Evolutionary conservation across 2,329 filamentous ascomycete genomes (phyloP).

Genomic region (Lizonia empirigonia): DNA sequence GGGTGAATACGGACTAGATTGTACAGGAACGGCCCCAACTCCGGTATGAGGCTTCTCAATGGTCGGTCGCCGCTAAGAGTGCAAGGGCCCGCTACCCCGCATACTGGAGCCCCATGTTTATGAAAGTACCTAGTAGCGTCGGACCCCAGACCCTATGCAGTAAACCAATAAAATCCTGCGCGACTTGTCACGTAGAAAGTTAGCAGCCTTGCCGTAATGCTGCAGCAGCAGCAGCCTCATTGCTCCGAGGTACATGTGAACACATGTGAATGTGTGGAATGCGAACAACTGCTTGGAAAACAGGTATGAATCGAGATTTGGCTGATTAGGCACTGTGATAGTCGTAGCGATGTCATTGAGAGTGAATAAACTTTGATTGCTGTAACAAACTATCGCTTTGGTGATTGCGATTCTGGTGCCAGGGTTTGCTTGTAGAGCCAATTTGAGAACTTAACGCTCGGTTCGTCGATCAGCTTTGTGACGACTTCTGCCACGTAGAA

Average conservation of each 20-base stretch:
- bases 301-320: background rate
- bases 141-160: slow-evolving; percentile 2
- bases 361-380: background rate
- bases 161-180: slow-evolving; percentile 9
- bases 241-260: slow-evolving; percentile 3
- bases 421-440: slow-evolving; percentile 62
- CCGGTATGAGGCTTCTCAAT: background rate
- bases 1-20: background rate
- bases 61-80: slow-evolving; percentile 4
- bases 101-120: slow-evolving; percentile 1
- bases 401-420: slow-evolving; percentile 20
- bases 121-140: slow-evolving; percentile 8
- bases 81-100: slow-evolving; percentile 16
- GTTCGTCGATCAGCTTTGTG: slow-evolving; percentile 52
- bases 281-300: background rate
- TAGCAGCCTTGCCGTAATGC: slow-evolving; percentile 1
- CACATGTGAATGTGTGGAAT: slow-evolving; percentile 8
- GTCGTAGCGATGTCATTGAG: background rate
- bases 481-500: slow-evolving; percentile 42
- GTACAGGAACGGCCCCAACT: slow-evolving; percentile 5
- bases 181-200: background rate
- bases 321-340: background rate
- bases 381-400: slow-evolving; percentile 1
- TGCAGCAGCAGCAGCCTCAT: background rate
- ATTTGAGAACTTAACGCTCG: slow-evolving; percentile 57